These are phyloP conservation scores for Carex parvula DNA, from an alignment of 176 grass and related monocot species.

Conservation along the genomic window DNA sequence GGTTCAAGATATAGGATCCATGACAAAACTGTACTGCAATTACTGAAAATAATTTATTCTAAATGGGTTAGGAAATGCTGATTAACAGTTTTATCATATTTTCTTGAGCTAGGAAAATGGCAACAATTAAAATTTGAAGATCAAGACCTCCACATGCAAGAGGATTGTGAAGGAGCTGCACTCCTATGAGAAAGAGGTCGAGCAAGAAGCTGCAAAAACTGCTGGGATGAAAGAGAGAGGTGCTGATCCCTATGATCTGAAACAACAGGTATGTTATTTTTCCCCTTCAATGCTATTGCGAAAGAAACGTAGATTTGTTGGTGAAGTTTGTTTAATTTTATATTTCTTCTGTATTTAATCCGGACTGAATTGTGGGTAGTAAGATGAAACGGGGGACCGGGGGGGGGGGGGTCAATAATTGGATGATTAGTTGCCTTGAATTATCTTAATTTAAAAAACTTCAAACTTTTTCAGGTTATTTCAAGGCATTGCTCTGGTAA, in stretches of 20 bases:
- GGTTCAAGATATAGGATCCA: background rate
- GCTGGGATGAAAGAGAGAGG: slow-evolving; percentile 87
- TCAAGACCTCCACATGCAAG: slow-evolving; percentile 84
- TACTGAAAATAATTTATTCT: background rate
- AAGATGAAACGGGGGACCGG: background rate
- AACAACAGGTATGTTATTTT: slow-evolving; percentile 56
- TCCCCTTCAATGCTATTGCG: background rate
- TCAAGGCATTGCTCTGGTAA: background rate
- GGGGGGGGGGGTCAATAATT: background rate
- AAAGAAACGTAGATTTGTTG: background rate
- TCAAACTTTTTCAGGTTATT: background rate
- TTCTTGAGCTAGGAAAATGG: slow-evolving; percentile 40
- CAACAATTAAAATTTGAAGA: slow-evolving; percentile 70
- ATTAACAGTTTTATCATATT: background rate
- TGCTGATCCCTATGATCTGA: slow-evolving; percentile 89
- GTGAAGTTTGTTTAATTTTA: background rate
- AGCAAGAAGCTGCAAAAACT: slow-evolving; percentile 75
- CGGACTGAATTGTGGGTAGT: too few species aligned
- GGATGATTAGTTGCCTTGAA: background rate
- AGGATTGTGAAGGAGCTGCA: slow-evolving; percentile 79
- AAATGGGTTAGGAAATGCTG: background rate
- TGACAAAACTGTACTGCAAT: background rate
- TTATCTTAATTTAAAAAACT: background rate
- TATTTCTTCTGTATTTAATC: background rate
- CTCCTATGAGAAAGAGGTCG: slow-evolving; percentile 77